phyloP scores from a whole-genome alignment of 306 rosid genomes.

The Malus sylvestris region DNA sequence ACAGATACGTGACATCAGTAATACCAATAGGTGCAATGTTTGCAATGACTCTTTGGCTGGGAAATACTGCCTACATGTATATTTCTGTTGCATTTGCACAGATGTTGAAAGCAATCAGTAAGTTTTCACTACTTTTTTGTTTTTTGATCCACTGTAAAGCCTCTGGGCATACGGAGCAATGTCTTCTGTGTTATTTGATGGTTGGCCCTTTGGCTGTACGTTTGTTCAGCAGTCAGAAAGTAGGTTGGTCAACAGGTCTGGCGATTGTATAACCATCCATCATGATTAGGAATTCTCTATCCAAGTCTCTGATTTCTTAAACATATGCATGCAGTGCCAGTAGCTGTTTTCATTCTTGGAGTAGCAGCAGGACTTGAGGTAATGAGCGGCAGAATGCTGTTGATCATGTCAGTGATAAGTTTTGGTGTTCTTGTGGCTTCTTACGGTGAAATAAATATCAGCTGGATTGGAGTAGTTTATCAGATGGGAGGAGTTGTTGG shows the following conservation, averaged over 20 bases:
- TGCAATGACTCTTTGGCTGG: slow-evolving; percentile 99
- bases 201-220: not conserved
- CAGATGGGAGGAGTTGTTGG: slow-evolving; percentile 99
- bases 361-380: slow-evolving; percentile 90
- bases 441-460: slow-evolving; percentile 87
- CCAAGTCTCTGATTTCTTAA: slow-evolving; percentile 8
- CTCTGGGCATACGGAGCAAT: not conserved
- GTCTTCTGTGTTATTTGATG: not conserved
- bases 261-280: not conserved
- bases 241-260: slow-evolving; percentile 18
- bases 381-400: slow-evolving; percentile 91
- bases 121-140: slow-evolving; percentile 29
- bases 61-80: slow-evolving; percentile 96
- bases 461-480: slow-evolving; percentile 94
- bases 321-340: slow-evolving; percentile 74
- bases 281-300: slow-evolving; percentile 7
- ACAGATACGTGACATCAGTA: slow-evolving; percentile 82
- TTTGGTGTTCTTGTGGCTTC: slow-evolving; percentile 95
- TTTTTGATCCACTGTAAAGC: slow-evolving; percentile 8
- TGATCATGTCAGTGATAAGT: slow-evolving; percentile 95
- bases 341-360: slow-evolving; percentile 92
- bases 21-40: slow-evolving; percentile 97
- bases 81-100: slow-evolving; percentile 97
- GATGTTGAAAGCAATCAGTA: slow-evolving; percentile 98
- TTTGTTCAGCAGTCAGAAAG: slow-evolving; percentile 1